Conservation (phyloP, 1,284 basidiomycete species). For the Garcileccinum viscosum region DNA sequence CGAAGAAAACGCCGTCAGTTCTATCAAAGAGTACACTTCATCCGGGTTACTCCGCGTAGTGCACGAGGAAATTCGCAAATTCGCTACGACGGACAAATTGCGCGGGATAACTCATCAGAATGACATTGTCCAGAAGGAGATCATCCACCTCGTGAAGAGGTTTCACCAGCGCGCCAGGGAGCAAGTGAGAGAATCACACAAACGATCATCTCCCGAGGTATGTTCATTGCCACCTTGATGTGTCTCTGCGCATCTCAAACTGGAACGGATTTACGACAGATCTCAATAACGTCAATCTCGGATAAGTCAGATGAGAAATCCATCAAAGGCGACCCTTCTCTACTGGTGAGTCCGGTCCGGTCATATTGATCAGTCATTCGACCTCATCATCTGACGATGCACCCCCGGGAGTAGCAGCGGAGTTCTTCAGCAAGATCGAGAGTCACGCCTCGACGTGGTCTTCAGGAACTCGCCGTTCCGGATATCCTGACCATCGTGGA, state of each 20-base stretch:
- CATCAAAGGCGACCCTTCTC: background rate
- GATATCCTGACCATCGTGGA: slow-evolving; percentile 17
- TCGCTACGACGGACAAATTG: background rate
- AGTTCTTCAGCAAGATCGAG: background rate
- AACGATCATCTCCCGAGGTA: background rate
- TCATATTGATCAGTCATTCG: background rate
- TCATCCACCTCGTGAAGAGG: slow-evolving; percentile 10
- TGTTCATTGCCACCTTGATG: background rate
- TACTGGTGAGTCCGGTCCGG: slow-evolving; percentile 1
- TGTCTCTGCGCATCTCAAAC: background rate
- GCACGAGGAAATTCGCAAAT: slow-evolving; percentile 4
- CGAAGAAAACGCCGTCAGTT: slow-evolving; percentile 9
- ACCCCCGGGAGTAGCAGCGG: background rate
- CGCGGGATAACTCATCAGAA: background rate
- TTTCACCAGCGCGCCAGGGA: slow-evolving; percentile 1
- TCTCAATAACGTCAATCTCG: background rate
- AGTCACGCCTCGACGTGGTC: background rate
- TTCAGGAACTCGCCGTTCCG: background rate
- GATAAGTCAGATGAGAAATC: background rate
- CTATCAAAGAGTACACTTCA: slow-evolving; percentile 11
- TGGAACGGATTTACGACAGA: background rate
- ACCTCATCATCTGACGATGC: background rate
- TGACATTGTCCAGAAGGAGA: slow-evolving; percentile 1
- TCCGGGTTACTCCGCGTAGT: slow-evolving; percentile 2
- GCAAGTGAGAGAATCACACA: background rate